A percentile compares a stretch with the other conserved stretches of the same genome.
Conservation (phyloP, 2,329 filamentous ascomycete genomes). For the Nemania sp. region DNA sequence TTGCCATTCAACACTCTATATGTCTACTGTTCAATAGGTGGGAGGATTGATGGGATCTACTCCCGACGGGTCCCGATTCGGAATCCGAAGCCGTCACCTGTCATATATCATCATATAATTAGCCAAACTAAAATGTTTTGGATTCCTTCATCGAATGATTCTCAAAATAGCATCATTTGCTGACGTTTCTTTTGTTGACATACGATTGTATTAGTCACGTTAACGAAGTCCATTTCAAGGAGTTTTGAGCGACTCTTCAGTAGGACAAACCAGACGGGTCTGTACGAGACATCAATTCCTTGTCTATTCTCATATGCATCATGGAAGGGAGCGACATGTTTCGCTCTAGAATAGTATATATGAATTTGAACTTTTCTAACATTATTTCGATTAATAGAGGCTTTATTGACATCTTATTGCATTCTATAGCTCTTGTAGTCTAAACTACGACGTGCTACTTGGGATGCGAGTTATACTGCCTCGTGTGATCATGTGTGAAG, state of each 20-base stretch:
- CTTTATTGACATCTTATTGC: no score
- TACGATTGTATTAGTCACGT: neutral
- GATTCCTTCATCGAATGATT: neutral
- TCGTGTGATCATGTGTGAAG: no score
- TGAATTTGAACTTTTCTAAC: neutral
- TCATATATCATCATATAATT: neutral
- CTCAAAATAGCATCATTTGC: neutral
- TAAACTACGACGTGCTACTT: neutral
- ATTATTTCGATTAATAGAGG: neutral
- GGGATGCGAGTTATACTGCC: no score
- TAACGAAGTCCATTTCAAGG: neutral
- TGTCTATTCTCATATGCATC: neutral
- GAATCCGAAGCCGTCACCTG: neutral
- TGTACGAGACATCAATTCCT: neutral
- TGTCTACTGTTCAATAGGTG: neutral
- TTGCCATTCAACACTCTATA: neutral
- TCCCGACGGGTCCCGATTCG: constrained; percentile 3
- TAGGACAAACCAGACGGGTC: neutral
- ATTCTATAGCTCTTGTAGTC: neutral
- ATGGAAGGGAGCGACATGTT: neutral
- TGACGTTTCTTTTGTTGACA: neutral
- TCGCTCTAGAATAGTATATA: neutral
- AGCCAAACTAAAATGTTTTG: neutral
- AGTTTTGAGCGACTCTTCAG: neutral
- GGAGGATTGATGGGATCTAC: neutral